Evolutionary conservation across 352 stramenopile species (phyloP).

Genomic region (Pythium utonaiense): DNA sequence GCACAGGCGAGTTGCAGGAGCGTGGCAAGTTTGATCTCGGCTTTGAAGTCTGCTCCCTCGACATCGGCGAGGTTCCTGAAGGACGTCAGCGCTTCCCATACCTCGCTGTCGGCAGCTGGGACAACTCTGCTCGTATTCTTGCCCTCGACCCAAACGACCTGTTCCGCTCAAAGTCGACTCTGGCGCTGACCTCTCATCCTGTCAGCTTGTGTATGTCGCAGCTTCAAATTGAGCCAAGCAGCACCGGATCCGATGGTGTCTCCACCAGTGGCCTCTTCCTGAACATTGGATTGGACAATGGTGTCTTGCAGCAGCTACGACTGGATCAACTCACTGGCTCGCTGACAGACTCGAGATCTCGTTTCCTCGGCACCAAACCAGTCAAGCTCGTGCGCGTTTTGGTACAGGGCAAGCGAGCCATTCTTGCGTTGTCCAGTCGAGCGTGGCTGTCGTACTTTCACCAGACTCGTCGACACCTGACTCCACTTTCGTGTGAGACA

Average conservation of each 20-base stretch:
- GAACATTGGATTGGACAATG: slow-evolving; percentile 93
- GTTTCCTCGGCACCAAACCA: slow-evolving; percentile 92
- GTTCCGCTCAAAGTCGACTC: slow-evolving; percentile 81
- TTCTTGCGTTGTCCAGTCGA: slow-evolving; percentile 93
- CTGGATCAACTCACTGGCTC: slow-evolving; percentile 88
- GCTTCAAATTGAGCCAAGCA: slow-evolving; percentile 73
- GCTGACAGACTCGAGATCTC: slow-evolving; percentile 85
- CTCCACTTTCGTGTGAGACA: slow-evolving; percentile 94
- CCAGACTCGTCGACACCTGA: slow-evolving; percentile 88
- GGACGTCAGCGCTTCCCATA: slow-evolving; percentile 94
- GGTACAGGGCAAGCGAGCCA: slow-evolving; percentile 85
- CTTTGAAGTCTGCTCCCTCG: slow-evolving; percentile 97
- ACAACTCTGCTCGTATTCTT: slow-evolving; percentile 92
- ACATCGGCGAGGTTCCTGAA: slow-evolving; percentile 93
- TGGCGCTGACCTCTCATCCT: slow-evolving; percentile 79
- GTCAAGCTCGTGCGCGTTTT: slow-evolving; percentile 94
- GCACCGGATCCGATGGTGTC: slow-evolving; percentile 37
- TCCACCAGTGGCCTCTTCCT: slow-evolving; percentile 73
- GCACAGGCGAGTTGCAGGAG: slow-evolving; percentile 91
- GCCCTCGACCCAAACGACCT: slow-evolving; percentile 92
- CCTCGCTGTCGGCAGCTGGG: slow-evolving; percentile 93
- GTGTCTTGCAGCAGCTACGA: slow-evolving; percentile 91
- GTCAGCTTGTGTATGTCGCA: slow-evolving; percentile 79
- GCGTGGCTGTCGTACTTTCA: slow-evolving; percentile 96
- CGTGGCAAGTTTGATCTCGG: slow-evolving; percentile 92